A percentile compares a stretch with the other conserved stretches of the same genome.
Evolutionary conservation across 352 stramenopile species (phyloP).

Genomic region (Globisporangium polare): DNA sequence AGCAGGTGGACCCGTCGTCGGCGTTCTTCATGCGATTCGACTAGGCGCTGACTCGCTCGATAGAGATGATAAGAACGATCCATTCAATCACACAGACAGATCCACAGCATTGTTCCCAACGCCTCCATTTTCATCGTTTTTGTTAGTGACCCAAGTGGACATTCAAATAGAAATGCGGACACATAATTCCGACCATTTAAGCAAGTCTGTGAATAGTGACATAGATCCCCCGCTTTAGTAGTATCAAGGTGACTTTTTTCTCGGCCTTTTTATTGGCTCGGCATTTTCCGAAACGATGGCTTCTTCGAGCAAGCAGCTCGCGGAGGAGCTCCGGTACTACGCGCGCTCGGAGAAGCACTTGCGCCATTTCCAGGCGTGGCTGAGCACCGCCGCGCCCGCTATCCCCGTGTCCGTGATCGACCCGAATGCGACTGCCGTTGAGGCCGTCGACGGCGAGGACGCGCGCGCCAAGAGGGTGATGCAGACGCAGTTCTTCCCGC

Average conservation of each 20-base stretch:
- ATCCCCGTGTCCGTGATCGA: slow-evolving; percentile 20
- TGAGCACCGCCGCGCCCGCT: slow-evolving; percentile 24
- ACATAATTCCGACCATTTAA: background rate
- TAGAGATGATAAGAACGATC: background rate
- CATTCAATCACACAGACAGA: background rate
- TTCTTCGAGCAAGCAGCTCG: slow-evolving; percentile 37
- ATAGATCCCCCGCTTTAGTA: background rate
- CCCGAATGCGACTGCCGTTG: background rate
- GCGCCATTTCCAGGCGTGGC: slow-evolving; percentile 64
- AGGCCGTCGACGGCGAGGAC: slow-evolving; percentile 21
- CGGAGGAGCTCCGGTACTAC: slow-evolving; percentile 71
- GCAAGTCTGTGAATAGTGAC: background rate
- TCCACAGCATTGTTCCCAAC: background rate
- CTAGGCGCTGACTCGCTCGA: slow-evolving; percentile 19
- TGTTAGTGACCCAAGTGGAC: too few relatives aligned
- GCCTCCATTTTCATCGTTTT: background rate
- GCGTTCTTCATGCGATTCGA: slow-evolving; percentile 87
- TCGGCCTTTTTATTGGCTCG: background rate
- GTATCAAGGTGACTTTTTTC: background rate
- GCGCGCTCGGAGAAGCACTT: slow-evolving; percentile 70
- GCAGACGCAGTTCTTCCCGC: slow-evolving; percentile 34
- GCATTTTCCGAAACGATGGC: background rate
- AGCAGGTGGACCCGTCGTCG: slow-evolving; percentile 81
- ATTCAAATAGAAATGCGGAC: slow-evolving; percentile 10
- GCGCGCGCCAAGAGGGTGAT: slow-evolving; percentile 26